These are phyloP conservation scores for Termitomyces sp. DNA, from an alignment of 1,284 basidiomycete species.

Conservation along the genomic window DNA sequence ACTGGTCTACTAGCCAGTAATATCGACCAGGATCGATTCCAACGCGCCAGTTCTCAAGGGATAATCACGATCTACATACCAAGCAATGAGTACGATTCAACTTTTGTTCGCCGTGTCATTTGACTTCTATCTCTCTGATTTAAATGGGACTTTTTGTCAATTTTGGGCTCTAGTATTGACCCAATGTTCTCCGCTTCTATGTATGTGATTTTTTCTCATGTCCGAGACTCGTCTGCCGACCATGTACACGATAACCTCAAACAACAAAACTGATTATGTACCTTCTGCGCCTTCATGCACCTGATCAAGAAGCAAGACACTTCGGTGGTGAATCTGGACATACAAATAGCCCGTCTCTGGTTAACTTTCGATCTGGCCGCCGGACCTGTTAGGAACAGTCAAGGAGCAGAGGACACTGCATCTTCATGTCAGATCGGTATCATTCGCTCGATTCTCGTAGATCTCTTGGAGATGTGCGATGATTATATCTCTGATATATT, in stretches of 20 bases:
- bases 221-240: background rate
- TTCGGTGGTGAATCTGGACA: background rate
- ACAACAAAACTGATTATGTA: background rate
- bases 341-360: background rate
- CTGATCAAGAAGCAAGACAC: background rate
- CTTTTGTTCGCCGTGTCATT: background rate
- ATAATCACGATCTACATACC: background rate
- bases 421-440: background rate
- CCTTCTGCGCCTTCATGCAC: background rate
- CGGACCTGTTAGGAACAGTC: background rate
- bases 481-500: background rate
- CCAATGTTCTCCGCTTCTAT: background rate
- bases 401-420: background rate
- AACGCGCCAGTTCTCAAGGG: constrained; percentile 2
- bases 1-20: too few relatives aligned
- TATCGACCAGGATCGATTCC: too few relatives aligned
- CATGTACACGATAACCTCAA: too few relatives aligned
- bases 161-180: background rate
- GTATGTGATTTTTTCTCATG: background rate
- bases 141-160: background rate
- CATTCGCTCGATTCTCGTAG: background rate
- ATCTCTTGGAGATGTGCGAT: background rate
- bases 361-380: background rate
- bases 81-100: background rate
- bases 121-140: background rate